These are phyloP conservation scores for Verticillium klebahnii DNA, from an alignment of 2,329 filamentous ascomycete species.

Conservation along the genomic window DNA sequence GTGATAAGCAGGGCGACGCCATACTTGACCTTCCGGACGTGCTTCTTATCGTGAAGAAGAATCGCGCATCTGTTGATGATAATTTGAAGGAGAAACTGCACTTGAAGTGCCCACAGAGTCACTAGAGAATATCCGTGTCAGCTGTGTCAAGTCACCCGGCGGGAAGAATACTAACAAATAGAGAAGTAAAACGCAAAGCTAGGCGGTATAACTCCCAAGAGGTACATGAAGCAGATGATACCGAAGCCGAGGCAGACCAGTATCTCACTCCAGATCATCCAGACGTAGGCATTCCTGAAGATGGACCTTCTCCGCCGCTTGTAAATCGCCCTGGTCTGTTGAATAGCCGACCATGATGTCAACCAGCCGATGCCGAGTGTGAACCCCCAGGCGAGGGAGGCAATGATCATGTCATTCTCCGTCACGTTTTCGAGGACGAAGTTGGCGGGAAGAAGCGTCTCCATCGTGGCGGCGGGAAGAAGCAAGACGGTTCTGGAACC, in stretches of 20 bases:
- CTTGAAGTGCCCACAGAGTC: slow-evolving; percentile 21
- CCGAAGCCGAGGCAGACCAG: slow-evolving; percentile 28
- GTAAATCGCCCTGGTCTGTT: slow-evolving; percentile 26
- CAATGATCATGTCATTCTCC: slow-evolving; percentile 5
- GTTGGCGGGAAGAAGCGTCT: background rate
- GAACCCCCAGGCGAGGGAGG: slow-evolving; percentile 28
- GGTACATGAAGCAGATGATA: slow-evolving; percentile 24
- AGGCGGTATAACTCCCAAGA: slow-evolving; percentile 16
- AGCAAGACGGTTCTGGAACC: background rate
- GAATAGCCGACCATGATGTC: slow-evolving; percentile 27
- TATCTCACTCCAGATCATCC: slow-evolving; percentile 42
- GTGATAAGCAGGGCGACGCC: slow-evolving; percentile 34
- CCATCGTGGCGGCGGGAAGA: background rate
- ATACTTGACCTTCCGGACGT: slow-evolving; percentile 32
- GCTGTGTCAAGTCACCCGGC: background rate
- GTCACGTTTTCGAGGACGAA: slow-evolving; percentile 1
- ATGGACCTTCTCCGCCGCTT: slow-evolving; percentile 22
- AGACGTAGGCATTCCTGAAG: slow-evolving; percentile 33
- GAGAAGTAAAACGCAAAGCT: slow-evolving; percentile 2
- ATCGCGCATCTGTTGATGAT: slow-evolving; percentile 39
- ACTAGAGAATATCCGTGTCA: background rate
- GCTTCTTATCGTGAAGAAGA: background rate
- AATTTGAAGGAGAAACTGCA: slow-evolving; percentile 42
- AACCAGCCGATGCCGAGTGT: slow-evolving; percentile 33
- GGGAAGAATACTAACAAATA: slow-evolving; percentile 1